Conservation (phyloP, 2,329 filamentous ascomycete genomes). For the Pseudogymnoascus sp. region DNA sequence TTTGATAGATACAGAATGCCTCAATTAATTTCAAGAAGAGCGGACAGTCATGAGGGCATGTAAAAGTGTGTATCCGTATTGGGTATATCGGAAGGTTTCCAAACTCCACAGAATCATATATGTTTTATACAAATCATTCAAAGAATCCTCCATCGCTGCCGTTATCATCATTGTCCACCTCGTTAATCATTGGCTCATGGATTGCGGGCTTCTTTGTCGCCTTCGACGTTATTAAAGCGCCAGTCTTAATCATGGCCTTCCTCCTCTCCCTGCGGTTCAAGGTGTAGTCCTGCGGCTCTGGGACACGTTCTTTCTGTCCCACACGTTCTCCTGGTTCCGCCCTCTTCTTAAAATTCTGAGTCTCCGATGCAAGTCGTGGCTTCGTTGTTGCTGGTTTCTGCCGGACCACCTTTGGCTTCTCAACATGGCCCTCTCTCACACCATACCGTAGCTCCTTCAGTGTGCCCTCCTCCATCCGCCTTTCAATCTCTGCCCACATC, state of each 20-base stretch:
- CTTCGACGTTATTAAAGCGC: constrained; percentile 11
- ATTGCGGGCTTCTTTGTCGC: constrained; percentile 21
- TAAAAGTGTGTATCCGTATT: neutral
- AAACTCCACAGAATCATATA: constrained; percentile 8
- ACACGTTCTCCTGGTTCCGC: neutral
- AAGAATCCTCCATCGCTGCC: constrained; percentile 53
- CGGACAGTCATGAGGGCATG: neutral
- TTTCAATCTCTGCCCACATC: constrained; percentile 62
- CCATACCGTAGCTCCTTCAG: constrained; percentile 24
- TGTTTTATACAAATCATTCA: constrained; percentile 29
- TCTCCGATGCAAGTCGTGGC: constrained; percentile 7
- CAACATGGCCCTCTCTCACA: constrained; percentile 21
- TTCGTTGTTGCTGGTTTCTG: constrained; percentile 4
- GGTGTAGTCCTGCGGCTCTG: constrained; percentile 12
- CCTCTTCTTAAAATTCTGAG: constrained; percentile 1
- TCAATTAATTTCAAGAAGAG: neutral
- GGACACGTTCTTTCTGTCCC: constrained; percentile 13
- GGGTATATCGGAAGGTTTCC: neutral
- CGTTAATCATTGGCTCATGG: constrained; percentile 16
- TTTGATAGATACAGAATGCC: neutral
- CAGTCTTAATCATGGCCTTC: constrained; percentile 27
- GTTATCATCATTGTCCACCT: constrained; percentile 29
- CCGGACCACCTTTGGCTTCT: constrained; percentile 17
- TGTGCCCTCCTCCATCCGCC: constrained; percentile 49
- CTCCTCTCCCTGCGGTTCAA: constrained; percentile 20